These are phyloP conservation scores for Zygotorulaspora danielsina DNA, from an alignment of 805 yeast genomes.

Conservation along the genomic window DNA sequence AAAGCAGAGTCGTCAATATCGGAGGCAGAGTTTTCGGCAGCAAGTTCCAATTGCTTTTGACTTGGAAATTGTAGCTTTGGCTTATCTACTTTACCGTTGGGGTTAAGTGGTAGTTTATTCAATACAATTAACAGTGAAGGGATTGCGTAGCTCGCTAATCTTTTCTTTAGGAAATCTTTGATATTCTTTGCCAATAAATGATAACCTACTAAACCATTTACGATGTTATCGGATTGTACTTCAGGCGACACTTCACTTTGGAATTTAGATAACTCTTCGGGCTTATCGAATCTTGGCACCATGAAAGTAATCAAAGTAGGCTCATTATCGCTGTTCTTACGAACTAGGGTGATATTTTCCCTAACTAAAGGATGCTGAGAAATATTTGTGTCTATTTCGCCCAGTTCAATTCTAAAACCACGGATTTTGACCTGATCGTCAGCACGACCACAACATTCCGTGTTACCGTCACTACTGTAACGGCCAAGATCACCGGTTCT, in stretches of 20 bases:
- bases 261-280: slow-evolving; percentile 42
- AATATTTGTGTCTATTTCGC: slow-evolving; percentile 96
- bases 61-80: slow-evolving; percentile 96
- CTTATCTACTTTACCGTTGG: slow-evolving; percentile 97
- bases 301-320: slow-evolving; percentile 86
- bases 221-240: slow-evolving; percentile 54
- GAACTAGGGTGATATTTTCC: slow-evolving; percentile 87
- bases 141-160: slow-evolving; percentile 88
- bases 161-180: slow-evolving; percentile 75
- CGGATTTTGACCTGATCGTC: slow-evolving; percentile 98
- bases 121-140: slow-evolving; percentile 90
- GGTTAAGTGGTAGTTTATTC: slow-evolving; percentile 83
- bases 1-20: slow-evolving; percentile 50
- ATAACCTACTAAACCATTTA: slow-evolving; percentile 72
- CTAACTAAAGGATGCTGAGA: slow-evolving; percentile 91
- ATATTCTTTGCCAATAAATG: slow-evolving; percentile 75
- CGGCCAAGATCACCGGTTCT: slow-evolving; percentile 98
- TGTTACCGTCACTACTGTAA: slow-evolving; percentile 93
- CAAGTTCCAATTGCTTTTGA: slow-evolving; percentile 74
- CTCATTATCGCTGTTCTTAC: slow-evolving; percentile 89
- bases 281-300: slow-evolving; percentile 68
- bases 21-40: slow-evolving; percentile 47
- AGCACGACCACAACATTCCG: slow-evolving; percentile 98
- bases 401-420: slow-evolving; percentile 97
- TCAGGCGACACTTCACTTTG: slow-evolving; percentile 43